A percentile compares a stretch with the other conserved stretches of the same genome.
Conservation (phyloP, 331 rosid species). For the Rhamnella rubrinervis region DNA sequence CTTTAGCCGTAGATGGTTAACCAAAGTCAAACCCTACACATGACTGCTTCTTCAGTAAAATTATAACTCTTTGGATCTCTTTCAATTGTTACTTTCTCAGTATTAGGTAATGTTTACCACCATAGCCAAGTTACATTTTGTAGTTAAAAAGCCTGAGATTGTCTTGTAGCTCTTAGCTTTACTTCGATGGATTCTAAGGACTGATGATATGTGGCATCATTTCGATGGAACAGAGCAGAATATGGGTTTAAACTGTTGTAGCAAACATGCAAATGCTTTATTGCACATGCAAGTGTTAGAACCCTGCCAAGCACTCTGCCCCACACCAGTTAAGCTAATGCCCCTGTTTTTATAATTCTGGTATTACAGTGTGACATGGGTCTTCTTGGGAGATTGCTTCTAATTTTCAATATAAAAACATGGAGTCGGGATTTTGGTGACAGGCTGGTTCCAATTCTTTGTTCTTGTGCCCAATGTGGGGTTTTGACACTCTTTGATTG, state of each 20-base stretch:
- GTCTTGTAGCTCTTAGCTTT: too few relatives aligned
- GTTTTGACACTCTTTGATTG: background rate
- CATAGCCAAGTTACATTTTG: too few relatives aligned
- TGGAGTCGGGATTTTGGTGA: conserved; percentile 3
- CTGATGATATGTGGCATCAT: too few relatives aligned
- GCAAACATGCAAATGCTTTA: background rate
- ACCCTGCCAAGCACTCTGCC: conserved; percentile 21
- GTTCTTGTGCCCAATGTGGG: background rate
- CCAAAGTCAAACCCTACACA: too few relatives aligned
- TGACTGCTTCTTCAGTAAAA: too few relatives aligned
- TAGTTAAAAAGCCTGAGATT: too few relatives aligned
- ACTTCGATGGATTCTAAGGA: too few relatives aligned
- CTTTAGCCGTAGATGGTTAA: too few relatives aligned
- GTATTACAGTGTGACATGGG: conserved; percentile 3
- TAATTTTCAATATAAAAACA: background rate
- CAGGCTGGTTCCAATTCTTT: background rate
- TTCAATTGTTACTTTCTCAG: too few relatives aligned
- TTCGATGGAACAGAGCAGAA: background rate
- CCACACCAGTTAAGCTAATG: conserved; percentile 3
- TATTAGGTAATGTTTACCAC: too few relatives aligned
- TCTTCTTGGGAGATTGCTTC: conserved; percentile 6
- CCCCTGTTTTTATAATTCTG: conserved; percentile 4
- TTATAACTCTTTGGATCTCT: too few relatives aligned
- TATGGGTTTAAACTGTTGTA: background rate
- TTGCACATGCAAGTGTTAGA: conserved; percentile 31